Percentiles rank a stretch among this genome's conserved stretches.
Conservation (phyloP, 169 alveolate species). For the Plasmodium inui region DNA sequence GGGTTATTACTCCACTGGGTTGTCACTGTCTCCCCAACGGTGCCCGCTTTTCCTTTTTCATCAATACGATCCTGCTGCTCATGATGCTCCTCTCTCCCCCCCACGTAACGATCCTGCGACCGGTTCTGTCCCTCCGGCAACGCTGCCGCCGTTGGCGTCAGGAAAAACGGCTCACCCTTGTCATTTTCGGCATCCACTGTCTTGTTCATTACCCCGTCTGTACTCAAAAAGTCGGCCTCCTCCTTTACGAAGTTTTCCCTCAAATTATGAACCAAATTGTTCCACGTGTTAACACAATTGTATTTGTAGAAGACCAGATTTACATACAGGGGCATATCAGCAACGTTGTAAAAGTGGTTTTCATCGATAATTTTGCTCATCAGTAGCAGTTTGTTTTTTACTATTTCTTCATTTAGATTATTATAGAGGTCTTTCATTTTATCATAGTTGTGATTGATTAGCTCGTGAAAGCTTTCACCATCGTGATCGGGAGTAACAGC, state of each 20-base stretch:
- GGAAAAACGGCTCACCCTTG: neutral
- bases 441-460: conserved; percentile 9
- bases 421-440: conserved; percentile 30
- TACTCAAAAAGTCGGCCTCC: conserved; percentile 3
- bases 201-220: neutral
- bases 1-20: neutral
- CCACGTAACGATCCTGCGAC: neutral
- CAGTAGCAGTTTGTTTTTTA: conserved; percentile 33
- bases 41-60: neutral
- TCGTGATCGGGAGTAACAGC: too few relatives aligned
- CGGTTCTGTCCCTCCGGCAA: neutral
- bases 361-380: conserved; percentile 47
- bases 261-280: conserved; percentile 22
- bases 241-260: conserved; percentile 18
- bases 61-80: neutral
- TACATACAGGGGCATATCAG: conserved; percentile 56
- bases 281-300: conserved; percentile 44
- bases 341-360: conserved; percentile 25
- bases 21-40: neutral
- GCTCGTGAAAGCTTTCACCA: neutral
- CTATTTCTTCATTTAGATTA: conserved; percentile 46
- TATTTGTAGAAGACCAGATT: conserved; percentile 49
- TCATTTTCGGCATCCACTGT: neutral
- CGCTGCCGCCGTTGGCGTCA: neutral
- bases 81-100: neutral